Conservation (phyloP, 2,329 filamentous ascomycete species). For the Fusarium sp. region DNA sequence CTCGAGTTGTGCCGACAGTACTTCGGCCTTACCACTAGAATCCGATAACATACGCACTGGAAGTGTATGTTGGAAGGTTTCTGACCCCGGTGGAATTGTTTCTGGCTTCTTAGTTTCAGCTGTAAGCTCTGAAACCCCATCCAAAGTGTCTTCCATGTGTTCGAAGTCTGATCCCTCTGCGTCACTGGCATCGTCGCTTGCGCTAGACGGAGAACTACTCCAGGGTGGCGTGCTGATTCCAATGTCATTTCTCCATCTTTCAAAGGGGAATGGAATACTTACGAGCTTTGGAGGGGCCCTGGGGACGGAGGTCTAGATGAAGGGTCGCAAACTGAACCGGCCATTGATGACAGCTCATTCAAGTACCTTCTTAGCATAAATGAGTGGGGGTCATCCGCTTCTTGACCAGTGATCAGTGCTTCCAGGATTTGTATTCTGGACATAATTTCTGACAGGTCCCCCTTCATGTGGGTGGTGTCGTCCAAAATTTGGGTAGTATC, state of each 20-base stretch:
- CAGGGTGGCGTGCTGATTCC: neutral
- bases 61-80: neutral
- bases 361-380: slow-evolving; percentile 9
- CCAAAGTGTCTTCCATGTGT: neutral
- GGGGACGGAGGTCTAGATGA: neutral
- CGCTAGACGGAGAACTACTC: neutral
- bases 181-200: neutral
- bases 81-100: neutral
- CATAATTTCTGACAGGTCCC: neutral
- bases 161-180: neutral
- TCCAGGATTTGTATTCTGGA: neutral
- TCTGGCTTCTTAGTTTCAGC: neutral
- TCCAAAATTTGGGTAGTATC: slow-evolving; percentile 9
- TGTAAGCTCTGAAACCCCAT: neutral
- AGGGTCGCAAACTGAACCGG: slow-evolving; percentile 1
- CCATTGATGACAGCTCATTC: slow-evolving; percentile 7
- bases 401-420: neutral
- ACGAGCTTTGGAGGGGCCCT: neutral
- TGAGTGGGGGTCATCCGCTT: neutral
- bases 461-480: neutral
- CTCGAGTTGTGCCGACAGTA: neutral
- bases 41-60: neutral
- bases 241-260: neutral
- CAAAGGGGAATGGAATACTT: fast-evolving
- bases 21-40: neutral